Evolutionary conservation across 2,329 filamentous ascomycete genomes (phyloP).

Genomic region (Catunica adiposa): DNA sequence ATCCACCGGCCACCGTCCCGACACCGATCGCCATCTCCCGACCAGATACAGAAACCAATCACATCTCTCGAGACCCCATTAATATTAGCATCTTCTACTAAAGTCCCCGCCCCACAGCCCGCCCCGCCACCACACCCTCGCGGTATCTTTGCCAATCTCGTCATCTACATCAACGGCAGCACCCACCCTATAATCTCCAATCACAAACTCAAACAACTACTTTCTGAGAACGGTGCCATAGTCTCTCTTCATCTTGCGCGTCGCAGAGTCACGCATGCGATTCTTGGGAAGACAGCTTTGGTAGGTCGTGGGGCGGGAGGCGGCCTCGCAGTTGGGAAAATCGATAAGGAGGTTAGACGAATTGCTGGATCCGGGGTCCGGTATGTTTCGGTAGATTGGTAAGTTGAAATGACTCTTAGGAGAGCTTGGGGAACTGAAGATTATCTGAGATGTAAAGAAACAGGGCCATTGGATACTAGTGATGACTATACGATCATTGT

Average conservation of each 20-base stretch:
- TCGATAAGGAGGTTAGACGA: constrained; percentile 61
- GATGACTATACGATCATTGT: constrained; percentile 12
- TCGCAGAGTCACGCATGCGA: constrained; percentile 67
- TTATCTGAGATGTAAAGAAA: neutral
- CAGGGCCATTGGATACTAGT: constrained; percentile 11
- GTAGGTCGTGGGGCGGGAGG: constrained; percentile 46
- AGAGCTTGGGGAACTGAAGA: neutral
- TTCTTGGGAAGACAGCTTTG: constrained; percentile 47
- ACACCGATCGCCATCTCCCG: constrained; percentile 3
- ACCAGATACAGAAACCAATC: neutral
- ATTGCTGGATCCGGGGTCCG: constrained; percentile 54
- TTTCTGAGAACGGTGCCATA: constrained; percentile 56
- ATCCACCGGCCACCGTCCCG: neutral
- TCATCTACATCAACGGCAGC: constrained; percentile 76
- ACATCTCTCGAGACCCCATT: too few species aligned
- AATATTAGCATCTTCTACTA: neutral
- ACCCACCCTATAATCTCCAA: constrained; percentile 70
- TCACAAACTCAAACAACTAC: constrained; percentile 64
- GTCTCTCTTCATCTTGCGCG: constrained; percentile 56
- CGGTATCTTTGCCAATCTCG: constrained; percentile 53
- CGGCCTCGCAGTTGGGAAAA: constrained; percentile 58
- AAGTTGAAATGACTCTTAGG: constrained; percentile 17
- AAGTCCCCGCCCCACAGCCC: neutral
- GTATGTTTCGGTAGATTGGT: constrained; percentile 73
- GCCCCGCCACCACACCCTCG: constrained; percentile 12